Conservation (phyloP, 2,329 filamentous ascomycete genomes). For the Colletotrichum agaves region DNA sequence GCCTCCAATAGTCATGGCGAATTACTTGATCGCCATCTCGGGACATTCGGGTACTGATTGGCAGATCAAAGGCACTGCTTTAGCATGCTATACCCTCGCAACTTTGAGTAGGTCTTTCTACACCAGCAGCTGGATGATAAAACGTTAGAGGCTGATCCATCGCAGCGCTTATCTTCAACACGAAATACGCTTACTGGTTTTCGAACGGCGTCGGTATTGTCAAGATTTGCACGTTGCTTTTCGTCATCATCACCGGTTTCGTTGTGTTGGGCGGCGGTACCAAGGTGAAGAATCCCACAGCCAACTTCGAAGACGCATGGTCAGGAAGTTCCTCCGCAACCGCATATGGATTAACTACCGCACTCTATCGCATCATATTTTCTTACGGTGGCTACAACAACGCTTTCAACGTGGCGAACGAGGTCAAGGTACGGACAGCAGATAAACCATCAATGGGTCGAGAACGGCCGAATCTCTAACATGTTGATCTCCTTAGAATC, state of each 20-base stretch:
- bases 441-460: no score
- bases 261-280: slow-evolving; percentile 18
- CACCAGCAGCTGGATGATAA: background rate
- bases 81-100: slow-evolving; percentile 70
- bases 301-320: slow-evolving; percentile 47
- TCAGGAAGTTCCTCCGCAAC: slow-evolving; percentile 21
- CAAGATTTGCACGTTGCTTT: slow-evolving; percentile 59
- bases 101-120: slow-evolving; percentile 34
- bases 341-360: slow-evolving; percentile 21
- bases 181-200: slow-evolving; percentile 65
- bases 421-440: slow-evolving; percentile 52
- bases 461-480: no score
- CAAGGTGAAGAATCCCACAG: slow-evolving; percentile 45
- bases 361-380: slow-evolving; percentile 27
- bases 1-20: slow-evolving; percentile 63
- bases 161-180: slow-evolving; percentile 48
- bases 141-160: background rate
- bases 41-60: slow-evolving; percentile 63
- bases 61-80: slow-evolving; percentile 74
- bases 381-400: slow-evolving; percentile 61
- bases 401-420: slow-evolving; percentile 70
- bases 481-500: slow-evolving; percentile 54
- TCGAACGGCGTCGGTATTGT: slow-evolving; percentile 66
- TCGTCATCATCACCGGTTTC: slow-evolving; percentile 18
- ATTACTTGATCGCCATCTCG: slow-evolving; percentile 70